phyloP scores from a whole-genome alignment of 2,329 filamentous ascomycete genomes.

The Alternaria conjuncta region DNA sequence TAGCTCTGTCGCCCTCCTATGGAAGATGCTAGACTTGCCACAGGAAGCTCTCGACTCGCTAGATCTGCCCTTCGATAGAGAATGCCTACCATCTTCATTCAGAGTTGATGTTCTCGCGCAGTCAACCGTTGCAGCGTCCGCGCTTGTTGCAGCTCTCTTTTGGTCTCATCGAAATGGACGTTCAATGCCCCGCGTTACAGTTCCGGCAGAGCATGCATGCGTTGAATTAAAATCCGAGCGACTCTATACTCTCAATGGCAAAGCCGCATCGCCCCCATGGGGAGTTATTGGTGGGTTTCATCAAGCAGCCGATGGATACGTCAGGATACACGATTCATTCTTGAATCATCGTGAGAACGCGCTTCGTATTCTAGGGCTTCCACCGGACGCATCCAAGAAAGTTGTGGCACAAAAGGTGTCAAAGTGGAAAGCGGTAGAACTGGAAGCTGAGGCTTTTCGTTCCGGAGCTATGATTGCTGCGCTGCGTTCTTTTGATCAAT shows the following conservation, averaged over 20 bases:
- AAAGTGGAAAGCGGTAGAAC: constrained; percentile 54
- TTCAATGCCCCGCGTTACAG: constrained; percentile 48
- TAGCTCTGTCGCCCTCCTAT: constrained; percentile 41
- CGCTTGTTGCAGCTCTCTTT: constrained; percentile 58
- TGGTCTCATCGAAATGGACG: constrained; percentile 44
- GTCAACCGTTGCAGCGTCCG: constrained; percentile 58
- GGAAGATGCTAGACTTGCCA: constrained; percentile 33
- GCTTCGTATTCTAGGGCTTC: constrained; percentile 53
- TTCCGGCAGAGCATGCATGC: constrained; percentile 56
- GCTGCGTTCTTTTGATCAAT: constrained; percentile 58
- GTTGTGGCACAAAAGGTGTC: constrained; percentile 50
- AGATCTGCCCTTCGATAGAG: constrained; percentile 23
- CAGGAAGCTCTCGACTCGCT: constrained; percentile 28
- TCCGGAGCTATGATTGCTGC: constrained; percentile 57
- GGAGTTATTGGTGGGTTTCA: constrained; percentile 61
- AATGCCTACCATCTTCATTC: constrained; percentile 59
- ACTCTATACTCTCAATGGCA: constrained; percentile 55
- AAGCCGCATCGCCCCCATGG: constrained; percentile 44
- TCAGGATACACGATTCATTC: constrained; percentile 64
- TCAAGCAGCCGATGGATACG: constrained; percentile 58
- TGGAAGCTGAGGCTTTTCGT: constrained; percentile 56
- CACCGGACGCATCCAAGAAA: constrained; percentile 39
- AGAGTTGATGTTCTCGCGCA: constrained; percentile 62
- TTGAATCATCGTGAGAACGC: constrained; percentile 57
- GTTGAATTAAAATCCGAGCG: constrained; percentile 63